These are phyloP conservation scores for Corynascus novoguineensis DNA, from an alignment of 495 filamentous ascomycete species.

Conservation along the genomic window DNA sequence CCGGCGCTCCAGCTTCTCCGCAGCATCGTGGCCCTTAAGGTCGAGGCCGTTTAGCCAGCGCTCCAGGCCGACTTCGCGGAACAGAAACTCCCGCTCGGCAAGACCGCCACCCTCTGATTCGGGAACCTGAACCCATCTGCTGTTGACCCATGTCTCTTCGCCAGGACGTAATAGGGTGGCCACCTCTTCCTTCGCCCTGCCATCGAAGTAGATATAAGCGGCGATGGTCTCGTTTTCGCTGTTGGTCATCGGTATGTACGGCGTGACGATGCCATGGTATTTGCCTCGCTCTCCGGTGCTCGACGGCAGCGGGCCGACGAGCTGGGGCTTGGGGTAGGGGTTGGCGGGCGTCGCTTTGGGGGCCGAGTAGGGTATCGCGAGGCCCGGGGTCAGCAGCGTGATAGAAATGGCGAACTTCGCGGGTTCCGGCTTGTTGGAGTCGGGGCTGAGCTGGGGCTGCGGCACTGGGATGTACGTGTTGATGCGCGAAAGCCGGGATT, in stretches of 20 bases:
- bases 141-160: conserved; percentile 99
- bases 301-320: conserved; percentile 63
- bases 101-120: conserved; percentile 87
- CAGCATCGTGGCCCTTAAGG: conserved; percentile 77
- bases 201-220: conserved; percentile 98
- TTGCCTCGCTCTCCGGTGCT: conserved; percentile 36
- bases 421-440: conserved; percentile 71
- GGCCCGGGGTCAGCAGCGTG: conserved; percentile 82
- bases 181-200: conserved; percentile 90
- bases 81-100: conserved; percentile 94
- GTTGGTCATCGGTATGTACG: conserved; percentile 82
- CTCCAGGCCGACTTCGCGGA: conserved; percentile 94
- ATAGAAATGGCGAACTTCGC: conserved; percentile 96
- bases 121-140: conserved; percentile 91
- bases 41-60: conserved; percentile 93
- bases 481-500: conserved; percentile 84
- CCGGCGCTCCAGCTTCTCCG: conserved; percentile 79
- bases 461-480: conserved; percentile 95
- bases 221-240: conserved; percentile 94
- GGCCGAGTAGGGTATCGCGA: conserved; percentile 82
- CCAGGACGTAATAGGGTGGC: conserved; percentile 87
- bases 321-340: conserved; percentile 70
- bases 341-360: conserved; percentile 67
- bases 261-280: conserved; percentile 57
- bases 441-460: conserved; percentile 67